Evolutionary conservation across 2,329 filamentous ascomycete genomes (phyloP).

Genomic region (Orbilia javanica): DNA sequence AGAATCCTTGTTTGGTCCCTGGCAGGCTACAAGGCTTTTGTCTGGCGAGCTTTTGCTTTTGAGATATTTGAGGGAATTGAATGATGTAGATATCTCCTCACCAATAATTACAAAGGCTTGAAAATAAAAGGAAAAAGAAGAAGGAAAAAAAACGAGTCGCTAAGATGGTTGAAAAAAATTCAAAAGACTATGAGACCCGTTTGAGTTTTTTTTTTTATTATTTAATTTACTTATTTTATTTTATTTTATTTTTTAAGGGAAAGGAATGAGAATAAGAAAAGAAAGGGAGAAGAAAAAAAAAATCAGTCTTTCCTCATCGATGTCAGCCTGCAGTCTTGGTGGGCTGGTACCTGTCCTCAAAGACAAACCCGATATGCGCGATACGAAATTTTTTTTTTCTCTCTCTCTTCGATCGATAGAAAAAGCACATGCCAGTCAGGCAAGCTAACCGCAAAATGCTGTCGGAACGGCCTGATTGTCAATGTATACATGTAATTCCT

Average conservation of each 20-base stretch:
- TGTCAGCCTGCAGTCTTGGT: neutral
- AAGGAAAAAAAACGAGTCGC: neutral
- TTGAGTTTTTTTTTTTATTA: slow-evolving; percentile 5
- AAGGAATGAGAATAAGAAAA: neutral
- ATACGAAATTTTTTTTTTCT: slow-evolving; percentile 24
- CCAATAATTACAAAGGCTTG: neutral
- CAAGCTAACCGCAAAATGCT: slow-evolving; percentile 19
- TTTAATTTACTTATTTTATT: no score
- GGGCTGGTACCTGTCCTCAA: no score
- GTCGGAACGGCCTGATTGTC: neutral
- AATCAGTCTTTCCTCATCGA: slow-evolving; percentile 18
- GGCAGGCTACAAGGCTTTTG: slow-evolving; percentile 34
- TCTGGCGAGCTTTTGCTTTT: slow-evolving; percentile 15
- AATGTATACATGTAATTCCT: no score
- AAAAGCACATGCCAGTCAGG: neutral
- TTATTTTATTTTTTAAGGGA: no score
- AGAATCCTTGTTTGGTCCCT: slow-evolving; percentile 29
- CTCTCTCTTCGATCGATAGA: neutral
- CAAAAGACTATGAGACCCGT: neutral
- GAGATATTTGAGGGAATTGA: slow-evolving; percentile 58
- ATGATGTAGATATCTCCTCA: neutral
- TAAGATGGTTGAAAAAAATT: neutral
- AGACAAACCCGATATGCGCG: slow-evolving; percentile 21
- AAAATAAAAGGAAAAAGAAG: no score
- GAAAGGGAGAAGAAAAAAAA: slow-evolving; percentile 12